Base-by-base conservation (phyloP, 192 early-diverging fungal species). In the Coemansia sp. region DNA sequence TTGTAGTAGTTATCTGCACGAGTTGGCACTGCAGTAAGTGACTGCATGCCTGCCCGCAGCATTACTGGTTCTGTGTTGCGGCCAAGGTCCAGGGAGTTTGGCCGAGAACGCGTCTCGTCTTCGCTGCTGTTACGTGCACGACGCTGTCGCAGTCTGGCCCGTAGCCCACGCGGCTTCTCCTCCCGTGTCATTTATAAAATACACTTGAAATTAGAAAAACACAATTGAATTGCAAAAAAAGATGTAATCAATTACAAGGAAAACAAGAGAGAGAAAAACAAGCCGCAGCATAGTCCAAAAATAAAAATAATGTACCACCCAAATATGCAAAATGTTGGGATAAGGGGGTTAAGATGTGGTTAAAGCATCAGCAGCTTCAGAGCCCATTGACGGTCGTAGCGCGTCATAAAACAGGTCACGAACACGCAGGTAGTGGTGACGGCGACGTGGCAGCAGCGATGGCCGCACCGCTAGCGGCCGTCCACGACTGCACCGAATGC, bases 351-450 rank as follows among this genome's bases (percentile, higher is more conserved):
- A 35, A 6, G 2, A 45, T 15, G 43, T 45, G 43, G 48, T n/a
- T 6, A 50, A 18, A 7, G 63, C 56, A 21, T 70, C 71, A 3
- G 63, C 9, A 6, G 55, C 42, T 35, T 66, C 71, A 6, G 69
- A 19, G 15, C 57, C 67, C 38, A 62, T 55, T 0, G 78, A 50
- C 28, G 73, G 65, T 23, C 68, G 83, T 37, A 88, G 75, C 6
- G 87, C 85, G 62, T 87, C 87, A 23, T 83, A 61, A 21, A 88
- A 81, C 49, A 87, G 63, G 43, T 88, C 85, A 35, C 85, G 72
- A 33, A 88, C 71, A 8, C 83, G 65, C 48, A 83, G 56, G 39
- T 83, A 86, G 40, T 82, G 82, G 48, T 83, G 81, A 13, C 82
- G 80, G 31, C 87, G 68, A 14, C 83, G 71, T 28, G 83, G 67